These are phyloP conservation scores for Silybum marianum DNA, from an alignment of 129 eudicot genomes.

Conservation along the genomic window DNA sequence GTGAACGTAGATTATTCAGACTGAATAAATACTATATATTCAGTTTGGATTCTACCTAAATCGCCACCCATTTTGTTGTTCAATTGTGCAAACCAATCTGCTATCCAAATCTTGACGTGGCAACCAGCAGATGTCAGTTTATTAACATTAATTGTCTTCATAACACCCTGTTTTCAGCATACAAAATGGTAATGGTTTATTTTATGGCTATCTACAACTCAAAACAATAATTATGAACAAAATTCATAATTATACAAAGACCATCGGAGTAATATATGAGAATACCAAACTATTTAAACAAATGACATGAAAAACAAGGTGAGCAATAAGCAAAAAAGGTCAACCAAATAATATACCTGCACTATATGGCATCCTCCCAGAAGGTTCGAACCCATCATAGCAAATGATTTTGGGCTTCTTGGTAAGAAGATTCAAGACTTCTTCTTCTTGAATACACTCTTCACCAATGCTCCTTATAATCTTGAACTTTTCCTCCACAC, in stretches of 20 bases:
- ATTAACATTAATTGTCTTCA: conserved; percentile 89
- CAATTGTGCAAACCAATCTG: conserved; percentile 89
- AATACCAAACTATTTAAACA: not conserved
- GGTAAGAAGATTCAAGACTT: conserved; percentile 58
- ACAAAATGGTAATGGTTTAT: not conserved
- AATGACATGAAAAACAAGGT: not conserved
- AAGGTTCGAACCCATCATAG: conserved; percentile 93
- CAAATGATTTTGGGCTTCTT: conserved; percentile 78
- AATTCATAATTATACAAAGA: not conserved
- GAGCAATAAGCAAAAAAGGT: not conserved
- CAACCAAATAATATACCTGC: conserved; percentile 46
- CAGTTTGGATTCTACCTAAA: conserved; percentile 54
- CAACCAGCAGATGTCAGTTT: conserved; percentile 90
- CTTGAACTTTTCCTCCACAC: conserved; percentile 55
- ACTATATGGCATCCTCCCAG: conserved; percentile 96
- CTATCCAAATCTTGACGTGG: conserved; percentile 93
- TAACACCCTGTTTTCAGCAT: conserved; percentile 61
- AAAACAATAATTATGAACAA: not conserved
- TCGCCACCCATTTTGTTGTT: conserved; percentile 95
- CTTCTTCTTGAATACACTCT: conserved; percentile 89
- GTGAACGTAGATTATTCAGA: too few species aligned
- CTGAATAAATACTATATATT: too few species aligned
- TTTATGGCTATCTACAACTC: not conserved
- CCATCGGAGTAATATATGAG: not conserved
- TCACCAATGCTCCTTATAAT: conserved; percentile 85